Base-by-base conservation (phyloP, 2,329 filamentous ascomycete species). In the Metarhizium guizhouense region DNA sequence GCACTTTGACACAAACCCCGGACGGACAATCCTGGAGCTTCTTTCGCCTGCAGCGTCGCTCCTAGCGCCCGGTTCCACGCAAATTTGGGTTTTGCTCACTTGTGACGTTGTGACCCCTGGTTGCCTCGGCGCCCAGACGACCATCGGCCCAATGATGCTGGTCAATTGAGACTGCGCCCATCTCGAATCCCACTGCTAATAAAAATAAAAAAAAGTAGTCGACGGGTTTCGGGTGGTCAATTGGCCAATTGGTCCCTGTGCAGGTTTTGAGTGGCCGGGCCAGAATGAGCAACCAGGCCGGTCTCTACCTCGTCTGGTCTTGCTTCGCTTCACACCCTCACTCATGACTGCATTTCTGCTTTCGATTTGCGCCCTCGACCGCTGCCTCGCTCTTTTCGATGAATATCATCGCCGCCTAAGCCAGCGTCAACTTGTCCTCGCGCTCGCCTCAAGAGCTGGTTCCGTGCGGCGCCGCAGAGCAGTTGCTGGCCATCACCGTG, bases 331-430 rank as follows among this genome's bases (percentile, higher is more conserved):
- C 55, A 54, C 47, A 55, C 52, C 45, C 54, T 65, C 59, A 61
- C 66, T 65, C 74, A 80, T 80, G 77, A 76, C 72, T 64, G 70
- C 68, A 63, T 73, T 72, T 64, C 71, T 77, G 58, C 65, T 78
- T 57, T 69, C 71, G 66, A 69, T 77, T 60, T 79, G 76, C 66
- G 72, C 73, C 65, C 67, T 72, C 62, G 73, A 76, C 67, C 71
- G 74, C 63, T 74, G 69, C 64, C 73, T 74, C 62, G 70, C 68
- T 68, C 63, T 71, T 67, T 69, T 78, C 65, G 65, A 76, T 70
- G 72, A 78, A 61, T 34, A 34, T 34, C 68, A 72, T 57, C 68
- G 69, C 61, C 71, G 71, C 60, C 64, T 76, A 61, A 71, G 69
- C 57, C 70, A 66, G 60, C 59, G 63, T 54, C 66, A 70, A 61